Percentiles rank a stretch among this genome's conserved stretches.
Evolutionary conservation across 306 rosid species (phyloP).

Genomic region (Casuarina equisetifolia): DNA sequence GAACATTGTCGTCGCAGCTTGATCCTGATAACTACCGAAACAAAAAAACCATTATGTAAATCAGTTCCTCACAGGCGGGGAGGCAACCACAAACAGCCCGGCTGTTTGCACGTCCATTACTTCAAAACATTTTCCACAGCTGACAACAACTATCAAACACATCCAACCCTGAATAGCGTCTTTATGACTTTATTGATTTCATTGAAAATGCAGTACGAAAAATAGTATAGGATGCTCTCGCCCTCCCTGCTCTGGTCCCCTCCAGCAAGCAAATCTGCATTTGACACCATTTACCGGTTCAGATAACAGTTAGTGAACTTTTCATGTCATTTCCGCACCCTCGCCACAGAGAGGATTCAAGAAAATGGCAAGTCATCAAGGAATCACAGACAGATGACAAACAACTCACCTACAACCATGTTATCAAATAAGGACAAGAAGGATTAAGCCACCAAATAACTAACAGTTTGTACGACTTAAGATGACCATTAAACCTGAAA

Average conservation of each 20-base stretch:
- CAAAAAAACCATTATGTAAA: background rate
- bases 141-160: background rate
- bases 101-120: background rate
- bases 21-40: background rate
- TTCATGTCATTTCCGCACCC: too few relatives aligned
- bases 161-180: slow-evolving; percentile 1
- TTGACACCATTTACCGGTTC: background rate
- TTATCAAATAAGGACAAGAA: background rate
- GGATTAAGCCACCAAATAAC: background rate
- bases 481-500: too few relatives aligned
- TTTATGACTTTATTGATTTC: slow-evolving; percentile 12
- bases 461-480: too few relatives aligned
- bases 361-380: background rate
- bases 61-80: background rate
- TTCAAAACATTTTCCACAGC: background rate
- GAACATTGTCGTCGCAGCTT: background rate
- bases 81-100: background rate
- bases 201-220: slow-evolving; percentile 35
- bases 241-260: slow-evolving; percentile 19
- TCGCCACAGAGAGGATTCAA: background rate
- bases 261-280: slow-evolving; percentile 4
- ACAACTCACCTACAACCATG: background rate
- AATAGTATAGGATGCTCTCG: slow-evolving; percentile 30
- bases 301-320: background rate
- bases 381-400: background rate